These are phyloP conservation scores for Trypanosoma boissoni DNA, from an alignment of 208 protist species.

Conservation along the genomic window DNA sequence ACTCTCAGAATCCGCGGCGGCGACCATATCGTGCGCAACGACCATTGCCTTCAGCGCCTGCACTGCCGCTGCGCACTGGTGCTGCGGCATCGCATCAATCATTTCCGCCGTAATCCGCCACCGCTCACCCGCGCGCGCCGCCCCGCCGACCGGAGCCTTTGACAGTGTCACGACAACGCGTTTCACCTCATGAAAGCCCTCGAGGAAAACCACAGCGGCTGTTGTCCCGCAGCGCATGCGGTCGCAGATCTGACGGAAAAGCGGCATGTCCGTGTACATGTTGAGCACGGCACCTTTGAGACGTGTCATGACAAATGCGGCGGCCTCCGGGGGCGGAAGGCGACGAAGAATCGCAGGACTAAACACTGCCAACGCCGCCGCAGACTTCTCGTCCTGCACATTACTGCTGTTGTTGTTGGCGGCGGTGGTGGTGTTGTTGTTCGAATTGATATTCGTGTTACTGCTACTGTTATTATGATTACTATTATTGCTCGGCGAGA, in stretches of 20 bases:
- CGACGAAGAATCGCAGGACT: slow-evolving; percentile 56
- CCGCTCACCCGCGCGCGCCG: slow-evolving; percentile 32
- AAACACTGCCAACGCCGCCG: slow-evolving; percentile 60
- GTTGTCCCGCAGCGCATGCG: slow-evolving; percentile 47
- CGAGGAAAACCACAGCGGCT: slow-evolving; percentile 68
- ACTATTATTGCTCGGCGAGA: too few relatives aligned
- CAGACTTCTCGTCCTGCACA: slow-evolving; percentile 38
- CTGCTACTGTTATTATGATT: too few relatives aligned
- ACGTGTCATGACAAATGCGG: slow-evolving; percentile 75
- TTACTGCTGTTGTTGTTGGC: too few relatives aligned
- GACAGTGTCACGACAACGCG: slow-evolving; percentile 44
- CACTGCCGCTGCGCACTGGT: slow-evolving; percentile 73
- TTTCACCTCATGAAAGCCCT: slow-evolving; percentile 81
- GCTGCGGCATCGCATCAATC: slow-evolving; percentile 65
- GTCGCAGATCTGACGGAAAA: slow-evolving; percentile 81
- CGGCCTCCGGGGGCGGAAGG: slow-evolving; percentile 55
- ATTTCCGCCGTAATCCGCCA: slow-evolving; percentile 73
- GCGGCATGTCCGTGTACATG: slow-evolving; percentile 77
- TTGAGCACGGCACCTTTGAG: slow-evolving; percentile 88
- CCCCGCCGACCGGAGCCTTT: slow-evolving; percentile 15
- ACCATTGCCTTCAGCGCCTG: slow-evolving; percentile 78
- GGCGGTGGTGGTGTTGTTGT: too few relatives aligned
- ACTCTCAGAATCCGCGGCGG: slow-evolving; percentile 36
- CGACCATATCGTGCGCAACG: slow-evolving; percentile 78
- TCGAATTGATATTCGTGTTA: too few relatives aligned